A percentile compares a stretch with the other conserved stretches of the same genome.
These are phyloP conservation scores for Trichosporon asahii DNA, from an alignment of 1,284 basidiomycete species.

Conservation along the genomic window DNA sequence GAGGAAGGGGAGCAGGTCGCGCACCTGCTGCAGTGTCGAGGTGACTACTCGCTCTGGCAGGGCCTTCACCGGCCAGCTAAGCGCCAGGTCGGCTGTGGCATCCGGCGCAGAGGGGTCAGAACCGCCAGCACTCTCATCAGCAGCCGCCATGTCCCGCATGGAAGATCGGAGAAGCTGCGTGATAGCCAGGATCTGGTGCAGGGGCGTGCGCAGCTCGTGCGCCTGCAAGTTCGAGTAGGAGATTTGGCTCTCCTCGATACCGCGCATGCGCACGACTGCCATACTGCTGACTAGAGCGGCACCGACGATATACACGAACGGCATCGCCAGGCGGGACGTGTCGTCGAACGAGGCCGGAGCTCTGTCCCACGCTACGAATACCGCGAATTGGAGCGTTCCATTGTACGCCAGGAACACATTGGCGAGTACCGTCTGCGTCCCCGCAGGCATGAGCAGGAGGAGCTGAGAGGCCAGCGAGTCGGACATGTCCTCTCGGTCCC, in stretches of 20 bases:
- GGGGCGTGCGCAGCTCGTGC: conserved; percentile 49
- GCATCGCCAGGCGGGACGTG: conserved; percentile 32
- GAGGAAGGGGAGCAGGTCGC: conserved; percentile 42
- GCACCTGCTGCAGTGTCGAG: conserved; percentile 38
- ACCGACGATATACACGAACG: conserved; percentile 43
- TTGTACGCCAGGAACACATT: not conserved
- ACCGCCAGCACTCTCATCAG: not conserved
- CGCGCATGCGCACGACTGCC: conserved; percentile 38
- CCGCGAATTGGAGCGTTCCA: not conserved
- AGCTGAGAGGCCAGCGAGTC: not conserved
- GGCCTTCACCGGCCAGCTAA: conserved; percentile 15
- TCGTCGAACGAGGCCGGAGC: conserved; percentile 37
- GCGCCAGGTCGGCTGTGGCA: not conserved
- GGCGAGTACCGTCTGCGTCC: not conserved
- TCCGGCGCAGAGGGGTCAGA: too few species aligned
- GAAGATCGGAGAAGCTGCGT: conserved; percentile 44
- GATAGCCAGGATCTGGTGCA: conserved; percentile 50
- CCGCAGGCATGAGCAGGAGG: not conserved
- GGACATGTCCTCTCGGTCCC: not conserved
- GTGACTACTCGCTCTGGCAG: not conserved
- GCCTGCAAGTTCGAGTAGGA: conserved; percentile 47
- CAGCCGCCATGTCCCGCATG: conserved; percentile 39
- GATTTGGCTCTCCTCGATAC: conserved; percentile 45
- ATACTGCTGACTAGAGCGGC: conserved; percentile 39
- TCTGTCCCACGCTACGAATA: conserved; percentile 41